Conservation (phyloP, 257 asterid genomes). For the Plantago ovata region DNA sequence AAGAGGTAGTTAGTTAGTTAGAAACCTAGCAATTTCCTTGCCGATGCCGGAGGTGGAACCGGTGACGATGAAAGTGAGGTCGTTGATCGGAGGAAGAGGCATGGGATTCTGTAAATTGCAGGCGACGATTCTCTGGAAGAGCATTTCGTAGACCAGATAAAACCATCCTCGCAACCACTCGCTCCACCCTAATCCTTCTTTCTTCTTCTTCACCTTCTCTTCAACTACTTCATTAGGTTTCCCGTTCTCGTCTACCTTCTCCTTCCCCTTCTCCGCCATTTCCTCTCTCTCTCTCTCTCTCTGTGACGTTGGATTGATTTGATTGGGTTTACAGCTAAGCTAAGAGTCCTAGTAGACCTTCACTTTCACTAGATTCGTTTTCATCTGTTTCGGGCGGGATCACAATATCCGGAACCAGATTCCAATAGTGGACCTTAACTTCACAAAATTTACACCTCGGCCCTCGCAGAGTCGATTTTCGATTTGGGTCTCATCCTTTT, state of each 20-base stretch:
- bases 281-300: conserved; percentile 27
- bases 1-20: neutral
- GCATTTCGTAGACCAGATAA: conserved; percentile 62
- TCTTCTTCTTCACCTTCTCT: conserved; percentile 32
- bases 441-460: too few relatives aligned
- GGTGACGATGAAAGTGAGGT: conserved; percentile 76
- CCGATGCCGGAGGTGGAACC: conserved; percentile 99
- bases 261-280: conserved; percentile 36
- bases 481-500: too few relatives aligned
- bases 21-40: conserved; percentile 84
- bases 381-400: neutral
- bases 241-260: conserved; percentile 22
- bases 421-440: too few relatives aligned
- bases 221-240: conserved; percentile 20
- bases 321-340: neutral
- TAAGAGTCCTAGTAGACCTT: too few relatives aligned
- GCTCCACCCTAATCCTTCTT: conserved; percentile 80
- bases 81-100: conserved; percentile 81
- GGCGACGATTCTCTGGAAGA: conserved; percentile 92
- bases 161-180: conserved; percentile 87
- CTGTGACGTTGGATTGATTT: neutral
- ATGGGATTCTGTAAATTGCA: conserved; percentile 80
- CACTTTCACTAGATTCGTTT: neutral
- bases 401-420: neutral
- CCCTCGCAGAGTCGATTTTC: too few relatives aligned